Conservation (phyloP, 768 basidiomycete genomes). For the Pleurotus tuber-regium region DNA sequence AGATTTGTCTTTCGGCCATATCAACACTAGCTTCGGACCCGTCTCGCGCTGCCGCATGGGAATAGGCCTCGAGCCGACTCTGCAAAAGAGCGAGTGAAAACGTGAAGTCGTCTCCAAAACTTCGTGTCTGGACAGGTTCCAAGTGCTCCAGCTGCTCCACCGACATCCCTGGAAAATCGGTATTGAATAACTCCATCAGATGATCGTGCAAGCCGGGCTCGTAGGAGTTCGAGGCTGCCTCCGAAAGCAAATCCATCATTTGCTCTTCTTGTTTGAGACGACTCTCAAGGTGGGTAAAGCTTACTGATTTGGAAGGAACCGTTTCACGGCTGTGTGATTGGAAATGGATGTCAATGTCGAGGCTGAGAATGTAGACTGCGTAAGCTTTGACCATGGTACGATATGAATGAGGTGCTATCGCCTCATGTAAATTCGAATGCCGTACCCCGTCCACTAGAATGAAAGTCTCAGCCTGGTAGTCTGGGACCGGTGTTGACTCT, state of each 20-base stretch:
- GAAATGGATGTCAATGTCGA: constrained; percentile 68
- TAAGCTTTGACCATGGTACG: constrained; percentile 70
- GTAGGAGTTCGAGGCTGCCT: constrained; percentile 70
- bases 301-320: constrained; percentile 48
- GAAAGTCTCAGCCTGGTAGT: constrained; percentile 55
- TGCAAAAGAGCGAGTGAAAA: constrained; percentile 65
- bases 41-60: constrained; percentile 26
- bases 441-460: constrained; percentile 44
- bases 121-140: constrained; percentile 62
- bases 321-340: constrained; percentile 35
- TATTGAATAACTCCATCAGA: constrained; percentile 46
- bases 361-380: constrained; percentile 69
- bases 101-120: constrained; percentile 77
- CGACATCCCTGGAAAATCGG: constrained; percentile 55
- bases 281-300: constrained; percentile 55
- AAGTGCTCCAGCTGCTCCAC: constrained; percentile 64
- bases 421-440: constrained; percentile 57
- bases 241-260: constrained; percentile 61
- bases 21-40: constrained; percentile 41
- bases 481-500: constrained; percentile 74
- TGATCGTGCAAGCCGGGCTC: constrained; percentile 70
- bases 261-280: constrained; percentile 62
- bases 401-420: constrained; percentile 63
- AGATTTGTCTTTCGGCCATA: constrained; percentile 53
- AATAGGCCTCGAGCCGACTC: constrained; percentile 56